Percentiles rank a stretch among this genome's conserved stretches.
phyloP scores from a whole-genome alignment of 768 basidiomycete genomes.

The Pisolithus microcarpus region DNA sequence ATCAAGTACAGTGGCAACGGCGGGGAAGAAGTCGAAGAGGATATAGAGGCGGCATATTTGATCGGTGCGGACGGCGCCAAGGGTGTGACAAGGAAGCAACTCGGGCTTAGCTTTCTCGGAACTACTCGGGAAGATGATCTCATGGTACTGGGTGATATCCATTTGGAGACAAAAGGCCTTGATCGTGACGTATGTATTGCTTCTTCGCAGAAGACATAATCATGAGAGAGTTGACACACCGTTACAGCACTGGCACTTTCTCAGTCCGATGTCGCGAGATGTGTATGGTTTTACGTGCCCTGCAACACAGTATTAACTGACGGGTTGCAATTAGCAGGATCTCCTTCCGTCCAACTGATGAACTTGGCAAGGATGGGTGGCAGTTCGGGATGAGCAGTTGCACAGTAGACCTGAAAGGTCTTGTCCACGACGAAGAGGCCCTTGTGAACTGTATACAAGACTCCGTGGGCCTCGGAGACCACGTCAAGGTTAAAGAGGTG shows the following conservation, averaged over 20 bases:
- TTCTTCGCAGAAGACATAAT: neutral
- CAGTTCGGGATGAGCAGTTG: conserved; percentile 6
- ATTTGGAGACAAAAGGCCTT: conserved; percentile 16
- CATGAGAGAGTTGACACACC: no score
- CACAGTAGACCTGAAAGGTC: conserved; percentile 8
- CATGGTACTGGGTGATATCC: no score
- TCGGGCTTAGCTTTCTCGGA: no score
- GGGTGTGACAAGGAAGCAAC: no score
- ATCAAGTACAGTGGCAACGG: conserved; percentile 13
- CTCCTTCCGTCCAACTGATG: conserved; percentile 9
- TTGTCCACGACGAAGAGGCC: conserved; percentile 17
- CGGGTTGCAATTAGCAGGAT: conserved; percentile 4
- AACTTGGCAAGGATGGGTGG: conserved; percentile 17
- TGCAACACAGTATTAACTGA: neutral
- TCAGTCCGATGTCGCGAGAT: no score
- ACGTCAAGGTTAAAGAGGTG: no score
- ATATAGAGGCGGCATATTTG: no score
- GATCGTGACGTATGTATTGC: conserved; percentile 16
- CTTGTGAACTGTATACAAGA: conserved; percentile 26
- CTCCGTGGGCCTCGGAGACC: conserved; percentile 11
- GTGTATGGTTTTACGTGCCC: neutral
- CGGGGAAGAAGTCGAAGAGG: conserved; percentile 2
- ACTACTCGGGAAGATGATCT: no score
- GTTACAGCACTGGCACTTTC: no score
- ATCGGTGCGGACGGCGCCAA: no score